Base-by-base conservation (phyloP, 768 basidiomycete genomes). In the Pulveroboletus sp. region DNA sequence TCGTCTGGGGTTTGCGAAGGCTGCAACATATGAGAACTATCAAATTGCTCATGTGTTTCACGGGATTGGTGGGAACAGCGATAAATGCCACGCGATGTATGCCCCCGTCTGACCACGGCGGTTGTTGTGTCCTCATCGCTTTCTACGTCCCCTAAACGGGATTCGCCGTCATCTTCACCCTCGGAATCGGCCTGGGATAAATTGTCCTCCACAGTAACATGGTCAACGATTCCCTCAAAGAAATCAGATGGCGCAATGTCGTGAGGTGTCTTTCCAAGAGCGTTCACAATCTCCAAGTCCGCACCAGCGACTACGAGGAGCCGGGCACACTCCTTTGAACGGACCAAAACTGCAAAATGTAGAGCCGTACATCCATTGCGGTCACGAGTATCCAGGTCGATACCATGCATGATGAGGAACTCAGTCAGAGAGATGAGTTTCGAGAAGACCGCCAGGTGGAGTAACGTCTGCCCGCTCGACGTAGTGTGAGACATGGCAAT, bases 311-410 rank as follows among this genome's bases (percentile, higher is more conserved):
- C 73, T n/a, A 95, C 59, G 28, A 99, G 73, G 6, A 84, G 67
- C 40, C 74, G 71, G 2, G 80, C 78, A 66, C 89, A 93, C 10
- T 77, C 74, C 46, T 73, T 71, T 13, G 86, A 82, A 21, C 77
- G 78, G 7, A 73, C 74, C 31, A 94, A 69, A 0, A 82, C 85
- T 15, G 93, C 89, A 60, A 94, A 87, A 69, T 94, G 89, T 31
- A 97, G 70, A 0, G 96, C 82, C 0, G 94, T 98, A 64, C 79
- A 91, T 13, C 95, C 95, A 66, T 93, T 95, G 42, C 80, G 76
- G 67, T 99, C 96, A 43, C 90, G 82, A 13, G 76, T 77, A 63
- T 98, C 92, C 46, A 93, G 57, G 62, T 93, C 90, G 33, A 86
- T 82, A 7, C 77, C 81, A 47, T 79, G 86, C 5, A 73, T 69